Percentiles rank a stretch among this genome's conserved stretches.
phyloP scores from a whole-genome alignment of 257 asterid genomes.

The Prunella vulgaris region DNA sequence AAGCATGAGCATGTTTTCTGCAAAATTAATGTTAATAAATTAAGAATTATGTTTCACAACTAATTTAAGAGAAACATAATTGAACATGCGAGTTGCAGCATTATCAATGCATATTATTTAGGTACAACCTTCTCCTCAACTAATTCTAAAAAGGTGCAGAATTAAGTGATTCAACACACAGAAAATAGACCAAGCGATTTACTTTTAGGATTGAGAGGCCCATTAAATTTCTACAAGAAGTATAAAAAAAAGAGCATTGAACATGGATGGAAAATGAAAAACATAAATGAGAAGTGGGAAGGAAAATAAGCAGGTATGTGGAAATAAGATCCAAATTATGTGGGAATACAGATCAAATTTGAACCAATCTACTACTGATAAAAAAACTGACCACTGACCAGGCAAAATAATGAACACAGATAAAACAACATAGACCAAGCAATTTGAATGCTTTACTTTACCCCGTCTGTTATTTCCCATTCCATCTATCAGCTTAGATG shows the following conservation, averaged over 20 bases:
- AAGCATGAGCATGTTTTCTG: not conserved
- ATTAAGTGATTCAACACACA: not conserved
- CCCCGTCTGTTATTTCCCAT: not conserved
- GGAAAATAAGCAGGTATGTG: not conserved
- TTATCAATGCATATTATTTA: not conserved
- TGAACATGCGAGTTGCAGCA: not conserved
- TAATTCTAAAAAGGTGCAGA: not conserved
- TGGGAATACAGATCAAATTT: not conserved
- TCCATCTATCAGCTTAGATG: not conserved
- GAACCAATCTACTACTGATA: not conserved
- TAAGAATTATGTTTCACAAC: not conserved
- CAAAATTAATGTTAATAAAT: not conserved
- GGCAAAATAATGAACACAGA: not conserved
- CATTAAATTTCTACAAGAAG: not conserved
- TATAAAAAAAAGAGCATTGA: not conserved
- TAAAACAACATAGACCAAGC: not conserved
- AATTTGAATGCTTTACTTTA: conserved; percentile 2
- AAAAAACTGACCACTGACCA: not conserved
- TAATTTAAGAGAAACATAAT: not conserved
- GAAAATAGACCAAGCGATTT: conserved; percentile 6
- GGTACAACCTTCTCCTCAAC: not conserved
- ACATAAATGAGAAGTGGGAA: not conserved
- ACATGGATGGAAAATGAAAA: not conserved
- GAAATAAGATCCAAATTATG: not conserved
- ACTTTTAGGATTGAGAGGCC: not conserved